Percentiles rank a stretch among this genome's conserved stretches.
Evolutionary conservation across 108 stramenopile genomes (phyloP).

Genomic region (Conticribra weissflogii): DNA sequence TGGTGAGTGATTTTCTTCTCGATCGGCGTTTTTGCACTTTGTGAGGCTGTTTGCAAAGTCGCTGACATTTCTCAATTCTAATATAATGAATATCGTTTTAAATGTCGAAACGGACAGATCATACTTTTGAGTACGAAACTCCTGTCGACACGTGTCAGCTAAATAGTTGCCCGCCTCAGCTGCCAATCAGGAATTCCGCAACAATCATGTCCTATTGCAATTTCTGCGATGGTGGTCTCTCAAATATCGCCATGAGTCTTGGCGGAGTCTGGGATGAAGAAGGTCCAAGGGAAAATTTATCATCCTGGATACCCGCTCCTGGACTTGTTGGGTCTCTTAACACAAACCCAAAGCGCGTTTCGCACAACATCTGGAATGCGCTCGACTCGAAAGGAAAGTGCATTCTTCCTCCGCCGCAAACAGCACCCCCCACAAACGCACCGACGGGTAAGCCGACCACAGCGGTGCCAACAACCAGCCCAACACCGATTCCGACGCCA

Average conservation of each 20-base stretch:
- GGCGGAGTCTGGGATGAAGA: slow-evolving; percentile 27
- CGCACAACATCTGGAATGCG: slow-evolving; percentile 19
- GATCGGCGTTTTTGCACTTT: not conserved
- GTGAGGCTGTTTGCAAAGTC: too few relatives aligned
- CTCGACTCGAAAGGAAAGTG: slow-evolving; percentile 10
- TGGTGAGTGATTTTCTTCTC: slow-evolving; percentile 12
- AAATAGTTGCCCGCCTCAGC: slow-evolving; percentile 16
- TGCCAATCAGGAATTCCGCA: slow-evolving; percentile 25
- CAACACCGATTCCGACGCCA: slow-evolving; percentile 3
- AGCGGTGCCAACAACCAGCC: slow-evolving; percentile 6
- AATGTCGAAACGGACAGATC: slow-evolving; percentile 16
- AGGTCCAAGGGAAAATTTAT: slow-evolving; percentile 9
- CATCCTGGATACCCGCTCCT: slow-evolving; percentile 5
- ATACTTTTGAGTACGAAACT: slow-evolving; percentile 36
- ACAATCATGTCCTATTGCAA: slow-evolving; percentile 46
- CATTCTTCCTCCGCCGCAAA: not conserved
- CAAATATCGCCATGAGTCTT: slow-evolving; percentile 21
- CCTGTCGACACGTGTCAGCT: slow-evolving; percentile 19
- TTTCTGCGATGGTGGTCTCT: slow-evolving; percentile 27
- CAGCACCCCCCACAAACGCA: not conserved
- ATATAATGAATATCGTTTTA: too few relatives aligned
- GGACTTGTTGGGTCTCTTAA: slow-evolving; percentile 2
- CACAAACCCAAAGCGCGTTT: slow-evolving; percentile 7
- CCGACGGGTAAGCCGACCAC: slow-evolving; percentile 8
- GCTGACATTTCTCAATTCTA: too few relatives aligned